Base-by-base conservation (phyloP, 2,329 filamentous ascomycete genomes). In the Talaromyces sp. region DNA sequence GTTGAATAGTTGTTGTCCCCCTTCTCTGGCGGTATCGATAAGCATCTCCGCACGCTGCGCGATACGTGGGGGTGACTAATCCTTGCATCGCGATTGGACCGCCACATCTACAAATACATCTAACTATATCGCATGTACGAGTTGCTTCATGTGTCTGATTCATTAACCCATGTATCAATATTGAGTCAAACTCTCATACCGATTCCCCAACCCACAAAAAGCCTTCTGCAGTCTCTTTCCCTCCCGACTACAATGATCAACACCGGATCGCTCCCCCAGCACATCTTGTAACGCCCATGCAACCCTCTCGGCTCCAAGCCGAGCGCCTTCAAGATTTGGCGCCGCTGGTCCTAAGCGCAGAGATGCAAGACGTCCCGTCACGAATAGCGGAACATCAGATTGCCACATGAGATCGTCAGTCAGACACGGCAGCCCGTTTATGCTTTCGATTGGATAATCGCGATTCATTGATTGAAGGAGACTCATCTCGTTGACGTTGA, bases 361-460 rank as follows among this genome's bases (percentile, higher is more conserved):
- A 0, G 82, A 85, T 0, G 88, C 90, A 39, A 93, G 76, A 59
- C 86, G 81, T 1, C 89, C 90, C 0, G 87, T 87, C 63, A 90
- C 75, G 69, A 92, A 93, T 1, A 92, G 74, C 1, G 90, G 90
- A 0, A 93, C 83, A n/a, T 85, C 85, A 0, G 87, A 80, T 40
- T 81, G 81, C 90, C 90, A 93, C 82, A 88, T 88, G 64, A 93
- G 77, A 68, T 93, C 89, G 46, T 93, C 85, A 1, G 84, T 93
- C 58, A 93, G 74, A 66, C 88, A 90, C 0, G 91, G 90, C 21
- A 92, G 77, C 0, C 90, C 90, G 3, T 86, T 85, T 25, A 85
- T 81, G 0, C 79, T 82, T 16, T 85, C 75, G 37, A 93, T 82
- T 0, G 88, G 89, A 65, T 88, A 80, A 18, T 85, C 81, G 2